Evolutionary conservation across 2,329 filamentous ascomycete species (phyloP), one percentile per base, ranked within the genome.

Genomic region (Colletotrichum sp.): DNA sequence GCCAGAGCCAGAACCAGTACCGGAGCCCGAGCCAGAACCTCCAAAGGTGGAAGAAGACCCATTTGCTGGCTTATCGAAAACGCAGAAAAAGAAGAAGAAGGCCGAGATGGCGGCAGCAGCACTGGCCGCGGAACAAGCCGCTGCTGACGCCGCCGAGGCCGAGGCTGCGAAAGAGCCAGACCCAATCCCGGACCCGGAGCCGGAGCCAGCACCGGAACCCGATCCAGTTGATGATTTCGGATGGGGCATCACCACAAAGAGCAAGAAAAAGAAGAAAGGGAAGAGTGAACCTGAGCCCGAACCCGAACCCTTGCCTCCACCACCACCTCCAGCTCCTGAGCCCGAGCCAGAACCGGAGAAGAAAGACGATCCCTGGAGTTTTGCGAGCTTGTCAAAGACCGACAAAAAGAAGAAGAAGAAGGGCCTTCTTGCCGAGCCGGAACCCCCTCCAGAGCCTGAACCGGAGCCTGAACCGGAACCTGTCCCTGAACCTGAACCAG

Each of bases 321-420:
- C 70, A 4, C 72, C 73, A 22, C 52, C 59, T 9, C 77, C 80
- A 18, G 80, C 81, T 24, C 80, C 68, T 32, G 80, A 81, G 6
- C 75, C 82, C 59, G 75, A 76, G 44, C 68, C 79, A 9, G 71
- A 73, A n/a, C 57, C 76, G 15, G 75, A 78, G 26, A 71, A 72
- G 36, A 78, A 78, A 12, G 77, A 77, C 6, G 78, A 77, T 6
- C 80, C 79, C 28, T 79, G 77, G 60, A 79, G 76, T 48, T 80
- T 76, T 71, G 72, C 79, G 16, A 57, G 75, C 24, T 60, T 79
- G 3, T 79, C 79, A 10, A 84, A 84, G 78, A 86, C 83, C 78
- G 80, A 81, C 30, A 88, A 84, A 78, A 87, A 86, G 75, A 84
- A 85, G 75, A 84, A 85, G 76, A 85, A 82, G 71, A 81, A 80